Percentiles rank a stretch among this genome's conserved stretches.
phyloP scores from a whole-genome alignment of 805 yeast species.

The Wickerhamomyces bisporus region DNA sequence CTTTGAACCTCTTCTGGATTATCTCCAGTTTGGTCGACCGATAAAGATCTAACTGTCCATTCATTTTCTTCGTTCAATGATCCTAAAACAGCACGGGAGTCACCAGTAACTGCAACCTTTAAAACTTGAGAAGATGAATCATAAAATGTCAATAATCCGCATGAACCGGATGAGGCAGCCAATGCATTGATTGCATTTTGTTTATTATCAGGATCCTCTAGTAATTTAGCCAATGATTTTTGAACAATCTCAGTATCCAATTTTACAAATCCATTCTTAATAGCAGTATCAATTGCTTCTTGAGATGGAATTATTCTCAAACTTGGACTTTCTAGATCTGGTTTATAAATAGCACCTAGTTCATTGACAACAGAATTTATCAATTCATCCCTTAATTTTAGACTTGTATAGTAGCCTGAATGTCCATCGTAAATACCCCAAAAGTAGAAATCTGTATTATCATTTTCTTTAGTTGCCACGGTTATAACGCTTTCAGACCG shows the following conservation, averaged over 20 bases:
- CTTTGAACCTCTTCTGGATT: conserved; percentile 83
- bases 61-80: conserved; percentile 54
- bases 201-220: conserved; percentile 58
- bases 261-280: conserved; percentile 72
- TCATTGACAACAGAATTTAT: conserved; percentile 74
- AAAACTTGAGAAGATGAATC: conserved; percentile 68
- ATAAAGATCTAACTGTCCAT: conserved; percentile 86
- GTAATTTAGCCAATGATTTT: conserved; percentile 62
- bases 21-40: conserved; percentile 92
- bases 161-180: conserved; percentile 95
- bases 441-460: conserved; percentile 76
- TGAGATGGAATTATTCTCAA: conserved; percentile 60
- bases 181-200: conserved; percentile 56
- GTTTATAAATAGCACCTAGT: conserved; percentile 58
- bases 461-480: conserved; percentile 50
- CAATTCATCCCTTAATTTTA: conserved; percentile 76
- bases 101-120: conserved; percentile 94
- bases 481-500: conserved; percentile 78
- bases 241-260: conserved; percentile 85
- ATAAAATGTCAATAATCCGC: conserved; percentile 83
- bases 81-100: conserved; percentile 88
- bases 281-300: conserved; percentile 71
- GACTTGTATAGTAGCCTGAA: conserved; percentile 91
- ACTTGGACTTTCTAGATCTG: conserved; percentile 40
- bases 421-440: conserved; percentile 98